Percentiles rank a stretch among this genome's conserved stretches.
These are phyloP conservation scores for Talaromyces sp. DNA, from an alignment of 2,329 filamentous ascomycete species.

Conservation along the genomic window DNA sequence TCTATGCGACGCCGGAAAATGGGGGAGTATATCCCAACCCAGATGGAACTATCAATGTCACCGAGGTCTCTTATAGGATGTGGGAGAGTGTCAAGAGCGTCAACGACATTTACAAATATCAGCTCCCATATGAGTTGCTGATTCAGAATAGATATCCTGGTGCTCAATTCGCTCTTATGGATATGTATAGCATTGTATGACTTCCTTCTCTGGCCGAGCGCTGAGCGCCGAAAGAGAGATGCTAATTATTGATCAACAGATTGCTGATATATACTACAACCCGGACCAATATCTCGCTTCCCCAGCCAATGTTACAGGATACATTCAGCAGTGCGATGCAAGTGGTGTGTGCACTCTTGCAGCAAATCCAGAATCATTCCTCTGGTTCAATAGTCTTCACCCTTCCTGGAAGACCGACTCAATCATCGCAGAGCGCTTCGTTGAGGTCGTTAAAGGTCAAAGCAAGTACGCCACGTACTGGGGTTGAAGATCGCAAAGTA, in stretches of 20 bases:
- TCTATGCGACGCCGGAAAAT: constrained; percentile 58
- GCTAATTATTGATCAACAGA: constrained; percentile 30
- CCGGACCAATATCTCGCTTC: constrained; percentile 61
- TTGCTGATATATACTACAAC: constrained; percentile 64
- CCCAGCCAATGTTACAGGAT: constrained; percentile 62
- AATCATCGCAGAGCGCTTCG: constrained; percentile 57
- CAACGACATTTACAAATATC: constrained; percentile 54
- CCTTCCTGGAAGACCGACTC: constrained; percentile 64
- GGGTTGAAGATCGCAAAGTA: constrained; percentile 11
- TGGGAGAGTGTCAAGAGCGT: constrained; percentile 50
- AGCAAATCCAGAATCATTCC: constrained; percentile 57
- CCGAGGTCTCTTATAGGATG: constrained; percentile 53
- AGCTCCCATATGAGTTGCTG: constrained; percentile 49
- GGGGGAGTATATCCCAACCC: constrained; percentile 45
- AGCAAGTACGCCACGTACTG: constrained; percentile 33
- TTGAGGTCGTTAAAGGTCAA: constrained; percentile 53
- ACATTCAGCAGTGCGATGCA: constrained; percentile 55
- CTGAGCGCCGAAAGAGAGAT: neutral
- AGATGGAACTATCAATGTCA: constrained; percentile 52
- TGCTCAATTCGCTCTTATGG: constrained; percentile 64
- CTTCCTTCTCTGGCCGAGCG: neutral
- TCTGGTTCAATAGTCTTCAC: constrained; percentile 76
- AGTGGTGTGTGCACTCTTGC: constrained; percentile 44
- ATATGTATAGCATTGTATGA: constrained; percentile 61
- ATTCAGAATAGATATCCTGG: constrained; percentile 49